Percentiles rank a stretch among this genome's conserved stretches.
Evolutionary conservation across 108 stramenopile genomes (phyloP).

Genomic region (Skeletonema potamos): DNA sequence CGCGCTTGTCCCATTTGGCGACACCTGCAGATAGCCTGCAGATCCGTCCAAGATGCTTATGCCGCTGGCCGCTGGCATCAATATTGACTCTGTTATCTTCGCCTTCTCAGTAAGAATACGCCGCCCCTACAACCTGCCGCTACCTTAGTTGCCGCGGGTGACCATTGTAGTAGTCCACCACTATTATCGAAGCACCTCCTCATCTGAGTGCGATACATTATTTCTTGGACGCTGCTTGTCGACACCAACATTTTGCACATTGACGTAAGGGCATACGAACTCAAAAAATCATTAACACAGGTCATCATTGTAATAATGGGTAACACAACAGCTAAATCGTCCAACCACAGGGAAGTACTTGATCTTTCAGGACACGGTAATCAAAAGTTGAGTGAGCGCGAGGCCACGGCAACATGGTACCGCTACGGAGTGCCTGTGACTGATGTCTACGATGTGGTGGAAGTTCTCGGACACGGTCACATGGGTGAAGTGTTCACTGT

Average conservation of each 20-base stretch:
- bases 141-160: neutral
- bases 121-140: neutral
- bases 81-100: too few relatives aligned
- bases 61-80: too few relatives aligned
- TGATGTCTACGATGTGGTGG: conserved; percentile 54
- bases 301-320: neutral
- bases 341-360: neutral
- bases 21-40: too few relatives aligned
- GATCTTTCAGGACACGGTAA: conserved; percentile 3
- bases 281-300: neutral
- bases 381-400: conserved; percentile 29
- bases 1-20: too few relatives aligned
- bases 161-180: too few relatives aligned
- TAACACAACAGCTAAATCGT: neutral
- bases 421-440: conserved; percentile 49
- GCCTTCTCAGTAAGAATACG: too few relatives aligned
- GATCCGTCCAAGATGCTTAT: too few relatives aligned
- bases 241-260: too few relatives aligned
- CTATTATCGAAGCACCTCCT: too few relatives aligned
- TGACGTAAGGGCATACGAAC: too few relatives aligned
- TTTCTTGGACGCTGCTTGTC: too few relatives aligned
- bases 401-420: conserved; percentile 52
- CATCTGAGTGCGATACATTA: neutral
- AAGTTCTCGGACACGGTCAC: conserved; percentile 45
- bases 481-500: conserved; percentile 63